Evolutionary conservation across 306 rosid genomes (phyloP), one percentile per base, ranked within the genome.

Genomic region (Glycine soja): DNA sequence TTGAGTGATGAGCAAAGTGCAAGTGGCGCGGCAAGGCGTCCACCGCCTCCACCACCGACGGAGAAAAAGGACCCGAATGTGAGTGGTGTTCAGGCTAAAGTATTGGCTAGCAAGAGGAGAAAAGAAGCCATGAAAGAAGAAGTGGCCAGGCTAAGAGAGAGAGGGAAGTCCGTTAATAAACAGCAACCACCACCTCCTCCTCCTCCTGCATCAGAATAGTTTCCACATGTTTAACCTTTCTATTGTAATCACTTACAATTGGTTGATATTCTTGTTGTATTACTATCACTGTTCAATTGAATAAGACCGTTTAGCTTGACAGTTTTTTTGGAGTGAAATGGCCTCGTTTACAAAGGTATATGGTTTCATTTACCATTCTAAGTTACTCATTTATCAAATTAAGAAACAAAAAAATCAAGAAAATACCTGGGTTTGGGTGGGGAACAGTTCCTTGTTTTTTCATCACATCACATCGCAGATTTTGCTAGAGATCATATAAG

Each of bases 61-160:
- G 97, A 93, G 91, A 95, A 88, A 79, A 89, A 53, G 85, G 99
- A 93, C 61, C 99, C 97, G 4, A 91, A 88, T 78, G 79, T 93
- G 85, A 90, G 94, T 65, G 99, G 92, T 15, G 90, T 89, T 76
- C 73, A 74, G 78, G 99, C 98, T 2, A 95, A 95, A 83, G 94
- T 95, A 70, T 53, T 95, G 62, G 97, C 98, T 32, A 90, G 96
- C 91, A 93, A 89, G 81, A 90, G 71, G 90, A 93, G 99, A 85
- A 95, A 95, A 91, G 93, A 95, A 62, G 97, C 97, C 61, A 80
- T 95, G 94, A 92, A 92, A 84, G 90, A 88, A 75, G 71, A 47
- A 8, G 5, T 86, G 8, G 92, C 92, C 58, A 89, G 87, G 82
- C 87, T 90, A 8, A 89, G 94, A 87, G 85, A 87, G 66, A 83